Conservation (phyloP, 2,329 filamentous ascomycete genomes). For the Xylaria sp. region DNA sequence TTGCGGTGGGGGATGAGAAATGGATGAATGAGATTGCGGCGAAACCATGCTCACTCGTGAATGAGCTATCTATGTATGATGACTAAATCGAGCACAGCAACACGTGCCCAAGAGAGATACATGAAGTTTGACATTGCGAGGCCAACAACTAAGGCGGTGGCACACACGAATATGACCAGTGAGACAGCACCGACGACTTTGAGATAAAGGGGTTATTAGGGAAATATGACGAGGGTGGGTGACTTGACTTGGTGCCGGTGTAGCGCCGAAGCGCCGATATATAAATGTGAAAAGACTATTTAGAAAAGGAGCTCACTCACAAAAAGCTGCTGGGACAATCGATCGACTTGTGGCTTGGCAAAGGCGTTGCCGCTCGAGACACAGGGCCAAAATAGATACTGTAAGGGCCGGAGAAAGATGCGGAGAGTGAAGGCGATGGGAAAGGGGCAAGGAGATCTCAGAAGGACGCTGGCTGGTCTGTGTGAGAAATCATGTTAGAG, state of each 20-base stretch:
- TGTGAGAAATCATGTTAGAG: neutral
- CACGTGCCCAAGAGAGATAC: neutral
- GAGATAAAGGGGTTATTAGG: no score
- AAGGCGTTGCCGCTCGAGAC: neutral
- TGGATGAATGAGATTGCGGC: neutral
- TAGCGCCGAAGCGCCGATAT: no score
- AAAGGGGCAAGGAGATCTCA: no score
- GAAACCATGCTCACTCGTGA: neutral
- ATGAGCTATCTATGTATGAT: neutral
- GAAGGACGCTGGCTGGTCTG: neutral
- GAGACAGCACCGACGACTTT: conserved; percentile 10
- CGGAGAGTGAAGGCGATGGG: no score
- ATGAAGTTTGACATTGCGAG: neutral
- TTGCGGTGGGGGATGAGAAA: neutral
- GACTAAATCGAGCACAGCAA: neutral
- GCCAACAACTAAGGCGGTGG: no score
- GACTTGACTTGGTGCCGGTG: neutral
- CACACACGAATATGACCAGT: no score
- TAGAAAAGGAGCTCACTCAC: neutral
- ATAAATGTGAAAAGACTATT: no score
- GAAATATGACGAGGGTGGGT: neutral
- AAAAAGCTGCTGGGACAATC: neutral
- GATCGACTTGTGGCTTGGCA: neutral
- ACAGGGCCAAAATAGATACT: neutral
- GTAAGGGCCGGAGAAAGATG: no score